These are phyloP conservation scores for Pythium utonaiense DNA, from an alignment of 352 stramenopile genomes.

Conservation along the genomic window DNA sequence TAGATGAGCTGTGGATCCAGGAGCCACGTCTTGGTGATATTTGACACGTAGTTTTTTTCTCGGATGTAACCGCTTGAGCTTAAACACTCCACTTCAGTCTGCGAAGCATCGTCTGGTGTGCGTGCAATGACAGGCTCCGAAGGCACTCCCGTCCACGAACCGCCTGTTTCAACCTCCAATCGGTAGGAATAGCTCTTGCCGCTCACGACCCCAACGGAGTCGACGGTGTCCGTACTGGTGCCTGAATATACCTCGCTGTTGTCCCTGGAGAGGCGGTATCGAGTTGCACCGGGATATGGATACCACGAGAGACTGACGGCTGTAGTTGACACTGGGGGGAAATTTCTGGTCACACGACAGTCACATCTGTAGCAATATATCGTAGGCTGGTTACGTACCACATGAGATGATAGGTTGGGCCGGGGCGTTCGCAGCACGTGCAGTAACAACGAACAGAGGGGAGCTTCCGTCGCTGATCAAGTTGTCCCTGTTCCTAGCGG, in stretches of 20 bases:
- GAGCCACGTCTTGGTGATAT: slow-evolving; percentile 30
- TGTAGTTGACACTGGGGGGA: slow-evolving; percentile 28
- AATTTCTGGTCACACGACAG: neutral
- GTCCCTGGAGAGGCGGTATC: slow-evolving; percentile 41
- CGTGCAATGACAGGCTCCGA: slow-evolving; percentile 1
- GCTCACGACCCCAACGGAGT: neutral
- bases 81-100: slow-evolving; percentile 23
- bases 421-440: slow-evolving; percentile 8
- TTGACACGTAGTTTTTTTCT: slow-evolving; percentile 35
- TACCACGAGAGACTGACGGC: slow-evolving; percentile 42
- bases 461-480: slow-evolving; percentile 1
- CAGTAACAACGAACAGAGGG: slow-evolving; percentile 4
- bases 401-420: slow-evolving; percentile 17
- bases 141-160: neutral
- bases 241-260: slow-evolving; percentile 17
- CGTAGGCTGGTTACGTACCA: slow-evolving; percentile 11
- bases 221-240: slow-evolving; percentile 8
- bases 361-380: neutral
- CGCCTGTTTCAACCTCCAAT: slow-evolving; percentile 7
- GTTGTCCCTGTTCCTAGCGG: slow-evolving; percentile 7
- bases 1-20: slow-evolving; percentile 26
- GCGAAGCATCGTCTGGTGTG: slow-evolving; percentile 3
- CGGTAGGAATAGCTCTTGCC: slow-evolving; percentile 10
- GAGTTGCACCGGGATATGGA: slow-evolving; percentile 30
- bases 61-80: slow-evolving; percentile 26